phyloP scores from a whole-genome alignment of 257 asterid species.

The Rauvolfia tetraphylla region DNA sequence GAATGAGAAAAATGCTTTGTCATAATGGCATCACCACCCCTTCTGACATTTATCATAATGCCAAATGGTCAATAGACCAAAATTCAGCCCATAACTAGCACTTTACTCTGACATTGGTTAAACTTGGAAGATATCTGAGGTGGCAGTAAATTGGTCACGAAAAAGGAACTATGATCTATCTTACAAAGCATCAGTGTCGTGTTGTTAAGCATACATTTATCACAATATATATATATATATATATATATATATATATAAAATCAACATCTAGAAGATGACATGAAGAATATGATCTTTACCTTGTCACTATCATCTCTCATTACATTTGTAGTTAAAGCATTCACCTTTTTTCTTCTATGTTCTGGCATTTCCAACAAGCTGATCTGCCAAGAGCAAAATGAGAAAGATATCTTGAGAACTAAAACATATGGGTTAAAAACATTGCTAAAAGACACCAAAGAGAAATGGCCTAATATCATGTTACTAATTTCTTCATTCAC shows the following conservation, averaged over 20 bases:
- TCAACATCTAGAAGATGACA: neutral
- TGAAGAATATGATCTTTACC: constrained; percentile 34
- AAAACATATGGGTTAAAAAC: constrained; percentile 6
- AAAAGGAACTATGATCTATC: neutral
- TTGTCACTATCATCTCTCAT: constrained; percentile 88
- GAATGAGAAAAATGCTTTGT: neutral
- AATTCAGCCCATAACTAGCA: constrained; percentile 1
- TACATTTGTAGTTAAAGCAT: constrained; percentile 52
- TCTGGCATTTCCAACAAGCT: constrained; percentile 84
- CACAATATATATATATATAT: neutral
- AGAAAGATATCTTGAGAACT: constrained; percentile 10
- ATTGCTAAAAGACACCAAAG: constrained; percentile 7
- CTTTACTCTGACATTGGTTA: neutral
- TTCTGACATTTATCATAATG: no score
- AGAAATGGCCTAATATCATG: neutral
- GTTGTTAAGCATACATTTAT: neutral
- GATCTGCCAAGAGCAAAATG: constrained; percentile 51
- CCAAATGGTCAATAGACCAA: neutral
- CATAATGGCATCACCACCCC: neutral
- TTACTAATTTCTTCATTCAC: neutral
- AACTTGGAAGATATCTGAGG: neutral
- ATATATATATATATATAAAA: neutral
- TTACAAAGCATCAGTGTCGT: neutral
- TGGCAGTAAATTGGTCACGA: neutral
- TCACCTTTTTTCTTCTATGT: constrained; percentile 45